Evolutionary conservation across 768 basidiomycete species (phyloP).

Genomic region (Lactarius pseudohatsudake): DNA sequence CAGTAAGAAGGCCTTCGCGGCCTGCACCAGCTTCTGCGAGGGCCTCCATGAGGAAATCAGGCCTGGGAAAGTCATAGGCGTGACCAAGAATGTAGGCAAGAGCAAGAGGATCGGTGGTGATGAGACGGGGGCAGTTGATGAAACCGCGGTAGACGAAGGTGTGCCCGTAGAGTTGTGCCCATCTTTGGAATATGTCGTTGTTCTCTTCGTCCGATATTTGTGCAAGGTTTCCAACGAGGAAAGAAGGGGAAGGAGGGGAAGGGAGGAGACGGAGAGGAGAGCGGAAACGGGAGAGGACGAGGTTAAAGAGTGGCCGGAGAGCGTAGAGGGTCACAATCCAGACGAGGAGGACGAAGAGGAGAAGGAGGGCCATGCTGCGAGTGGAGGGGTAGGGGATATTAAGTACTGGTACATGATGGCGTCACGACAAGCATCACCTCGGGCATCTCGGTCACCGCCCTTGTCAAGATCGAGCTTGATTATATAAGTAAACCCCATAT

Average conservation of each 20-base stretch:
- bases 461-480: not conserved
- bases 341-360: slow-evolving; percentile 19
- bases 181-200: slow-evolving; percentile 45
- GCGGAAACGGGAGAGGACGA: slow-evolving; percentile 45
- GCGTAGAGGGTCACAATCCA: slow-evolving; percentile 31
- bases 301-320: slow-evolving; percentile 40
- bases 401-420: not conserved
- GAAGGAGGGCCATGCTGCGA: slow-evolving; percentile 8
- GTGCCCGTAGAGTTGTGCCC: slow-evolving; percentile 48
- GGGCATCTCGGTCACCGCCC: slow-evolving; percentile 2
- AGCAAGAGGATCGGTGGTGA: slow-evolving; percentile 59
- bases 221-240: slow-evolving; percentile 53
- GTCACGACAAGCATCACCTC: not conserved
- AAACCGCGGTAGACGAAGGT: slow-evolving; percentile 56
- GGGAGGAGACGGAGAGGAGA: slow-evolving; percentile 51
- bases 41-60: slow-evolving; percentile 52
- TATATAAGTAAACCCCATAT: not conserved
- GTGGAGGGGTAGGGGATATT: not conserved
- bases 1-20: slow-evolving; percentile 48
- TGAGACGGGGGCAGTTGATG: slow-evolving; percentile 51
- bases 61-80: slow-evolving; percentile 61
- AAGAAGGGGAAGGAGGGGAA: slow-evolving; percentile 47
- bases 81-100: slow-evolving; percentile 57
- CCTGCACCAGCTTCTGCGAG: slow-evolving; percentile 54
- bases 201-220: slow-evolving; percentile 62